Base-by-base conservation (phyloP, 2,329 filamentous ascomycete genomes). In the Paraconiothyrium sp. region DNA sequence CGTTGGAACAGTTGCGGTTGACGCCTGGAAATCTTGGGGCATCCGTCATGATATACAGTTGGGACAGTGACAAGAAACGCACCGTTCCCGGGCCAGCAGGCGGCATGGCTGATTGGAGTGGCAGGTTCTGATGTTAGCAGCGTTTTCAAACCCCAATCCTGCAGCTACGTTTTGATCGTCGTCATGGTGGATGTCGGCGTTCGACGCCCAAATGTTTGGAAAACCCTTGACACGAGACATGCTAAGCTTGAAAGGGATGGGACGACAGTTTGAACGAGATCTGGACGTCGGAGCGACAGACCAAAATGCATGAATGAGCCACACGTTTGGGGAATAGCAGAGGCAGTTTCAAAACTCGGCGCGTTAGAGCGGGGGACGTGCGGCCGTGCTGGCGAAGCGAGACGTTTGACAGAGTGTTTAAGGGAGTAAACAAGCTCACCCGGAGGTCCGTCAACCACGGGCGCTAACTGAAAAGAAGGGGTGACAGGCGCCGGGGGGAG, bases 101-200 rank as follows among this genome's bases (percentile, higher is more conserved):
- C 59, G 71, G 70, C 70, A 78, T 73, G 64, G 72, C 58, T 76
- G 75, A 79, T 79, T 78, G 64, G 70, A 76, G 77, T 77, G 76
- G 76, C 77, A 75, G 69, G 68, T 70, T 63, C 65, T 78, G 72
- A 75, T 74, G 76, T 78, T 74, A 72, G 69, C 69, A 75, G 67
- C 73, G 77, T 80, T 80, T 80, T 78, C 77, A 79, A 79, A 79
- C 75, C 74, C 71, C 66, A 70, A 63, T 69, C 64, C 70, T 76
- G 75, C 73, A 72, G 68, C 71, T 71, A 71, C 69, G 71, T 69
- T 76, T 70, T 76, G 75, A 76, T 77, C 72, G 69, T 67, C 73
- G 59, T 65, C 73, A 74, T 71, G 75, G 72, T 65, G 64, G 67
- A 64, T 61, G 67, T 62, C 65, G 69, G 70, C 62, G 68, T 66